Evolutionary conservation across 1,284 basidiomycete species (phyloP).

Genomic region (Ceratobasidium sp.): DNA sequence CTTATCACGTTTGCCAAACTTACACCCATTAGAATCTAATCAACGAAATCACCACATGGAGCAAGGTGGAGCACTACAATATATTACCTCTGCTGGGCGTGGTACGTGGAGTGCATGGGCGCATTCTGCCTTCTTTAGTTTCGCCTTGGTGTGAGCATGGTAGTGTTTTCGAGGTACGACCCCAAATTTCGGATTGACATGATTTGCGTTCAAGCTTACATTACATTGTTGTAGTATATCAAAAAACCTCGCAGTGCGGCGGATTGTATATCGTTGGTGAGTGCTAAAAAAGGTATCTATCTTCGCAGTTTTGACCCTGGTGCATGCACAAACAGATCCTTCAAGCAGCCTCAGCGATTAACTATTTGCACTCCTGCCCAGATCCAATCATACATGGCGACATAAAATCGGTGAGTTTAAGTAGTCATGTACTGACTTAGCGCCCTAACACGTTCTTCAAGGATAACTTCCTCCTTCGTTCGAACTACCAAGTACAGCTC

Average conservation of each 20-base stretch:
- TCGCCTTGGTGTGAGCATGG: constrained; percentile 39
- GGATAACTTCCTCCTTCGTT: constrained; percentile 37
- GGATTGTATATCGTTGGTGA: constrained; percentile 37
- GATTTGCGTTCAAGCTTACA: background rate
- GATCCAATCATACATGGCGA: constrained; percentile 37
- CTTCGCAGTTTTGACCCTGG: background rate
- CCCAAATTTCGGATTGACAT: background rate
- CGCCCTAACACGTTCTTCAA: background rate
- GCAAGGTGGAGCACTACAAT: constrained; percentile 29
- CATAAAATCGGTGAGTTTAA: constrained; percentile 33
- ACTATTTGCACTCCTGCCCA: constrained; percentile 18
- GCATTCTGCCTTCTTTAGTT: constrained; percentile 18
- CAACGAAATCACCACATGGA: constrained; percentile 38
- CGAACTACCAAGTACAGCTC: constrained; percentile 33
- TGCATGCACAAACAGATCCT: constrained; percentile 15
- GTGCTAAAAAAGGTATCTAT: background rate
- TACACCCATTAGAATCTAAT: constrained; percentile 11
- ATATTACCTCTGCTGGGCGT: constrained; percentile 23
- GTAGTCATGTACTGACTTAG: background rate
- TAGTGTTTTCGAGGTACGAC: constrained; percentile 12
- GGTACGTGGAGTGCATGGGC: background rate
- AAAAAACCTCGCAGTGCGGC: background rate
- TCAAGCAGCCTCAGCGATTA: constrained; percentile 23
- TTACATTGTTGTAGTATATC: background rate
- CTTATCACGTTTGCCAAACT: background rate